These are phyloP conservation scores for Suhomyces wounanorum DNA, from an alignment of 1,139 yeast genomes.

Conservation along the genomic window DNA sequence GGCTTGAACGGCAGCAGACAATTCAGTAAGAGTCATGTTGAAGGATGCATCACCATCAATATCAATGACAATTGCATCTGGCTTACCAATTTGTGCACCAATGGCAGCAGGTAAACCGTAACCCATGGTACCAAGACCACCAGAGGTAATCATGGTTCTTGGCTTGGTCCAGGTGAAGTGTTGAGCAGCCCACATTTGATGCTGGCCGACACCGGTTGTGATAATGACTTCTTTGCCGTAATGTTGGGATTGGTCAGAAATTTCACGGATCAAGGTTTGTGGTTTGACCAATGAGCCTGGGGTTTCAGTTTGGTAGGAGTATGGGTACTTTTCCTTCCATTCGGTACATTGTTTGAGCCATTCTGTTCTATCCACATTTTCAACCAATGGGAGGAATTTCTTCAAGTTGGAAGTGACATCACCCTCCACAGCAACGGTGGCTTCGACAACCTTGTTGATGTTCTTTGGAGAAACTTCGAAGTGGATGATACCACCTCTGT, in stretches of 20 bases:
- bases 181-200: slow-evolving; percentile 99
- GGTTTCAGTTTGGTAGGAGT: slow-evolving; percentile 72
- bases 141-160: slow-evolving; percentile 91
- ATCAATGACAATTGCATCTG: slow-evolving; percentile 92
- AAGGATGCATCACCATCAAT: slow-evolving; percentile 98
- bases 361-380: slow-evolving; percentile 65
- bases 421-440: slow-evolving; percentile 96
- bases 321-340: slow-evolving; percentile 90
- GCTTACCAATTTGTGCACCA: slow-evolving; percentile 96
- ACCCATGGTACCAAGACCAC: slow-evolving; percentile 99
- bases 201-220: slow-evolving; percentile 99
- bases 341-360: slow-evolving; percentile 75
- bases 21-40: slow-evolving; percentile 93
- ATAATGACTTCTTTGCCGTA: slow-evolving; percentile 78
- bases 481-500: slow-evolving; percentile 94
- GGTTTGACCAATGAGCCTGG: slow-evolving; percentile 87
- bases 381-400: slow-evolving; percentile 68
- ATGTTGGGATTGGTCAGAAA: slow-evolving; percentile 68
- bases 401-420: slow-evolving; percentile 82
- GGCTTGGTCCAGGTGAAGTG: slow-evolving; percentile 92
- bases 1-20: slow-evolving; percentile 93
- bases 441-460: slow-evolving; percentile 96
- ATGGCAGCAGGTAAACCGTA: slow-evolving; percentile 96
- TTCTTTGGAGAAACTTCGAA: slow-evolving; percentile 95
- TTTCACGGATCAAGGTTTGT: slow-evolving; percentile 81